Conservation (phyloP, 2,329 filamentous ascomycete genomes). For the Tolypocladium tundrense region DNA sequence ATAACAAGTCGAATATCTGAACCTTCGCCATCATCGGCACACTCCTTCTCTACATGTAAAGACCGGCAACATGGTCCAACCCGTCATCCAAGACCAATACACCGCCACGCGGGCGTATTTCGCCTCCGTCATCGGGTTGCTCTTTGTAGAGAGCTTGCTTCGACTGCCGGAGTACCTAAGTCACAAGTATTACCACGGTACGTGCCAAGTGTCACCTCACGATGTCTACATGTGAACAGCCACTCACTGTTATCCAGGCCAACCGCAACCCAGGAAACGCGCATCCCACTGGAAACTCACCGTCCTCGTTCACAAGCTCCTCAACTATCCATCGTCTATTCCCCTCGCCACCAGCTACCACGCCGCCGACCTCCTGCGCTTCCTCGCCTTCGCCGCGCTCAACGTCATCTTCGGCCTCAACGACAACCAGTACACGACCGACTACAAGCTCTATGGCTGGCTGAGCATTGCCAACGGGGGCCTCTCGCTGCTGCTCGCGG, state of each 20-base stretch:
- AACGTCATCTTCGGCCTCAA: conserved; percentile 13
- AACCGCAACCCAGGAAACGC: not conserved
- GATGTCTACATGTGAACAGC: not conserved
- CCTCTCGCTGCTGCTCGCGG: conserved; percentile 11
- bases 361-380: conserved; percentile 8
- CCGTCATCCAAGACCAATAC: conserved; percentile 10
- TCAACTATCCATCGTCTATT: not conserved
- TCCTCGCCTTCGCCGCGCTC: conserved; percentile 9
- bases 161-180: not conserved
- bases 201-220: too few species aligned
- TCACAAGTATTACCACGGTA: not conserved
- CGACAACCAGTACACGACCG: conserved; percentile 11
- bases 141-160: conserved; percentile 9
- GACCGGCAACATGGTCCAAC: conserved; percentile 3
- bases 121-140: conserved; percentile 9
- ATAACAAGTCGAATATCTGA: not conserved
- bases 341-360: conserved; percentile 5
- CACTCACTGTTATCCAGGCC: not conserved
- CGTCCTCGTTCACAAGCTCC: not conserved
- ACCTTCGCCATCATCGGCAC: not conserved
- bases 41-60: not conserved
- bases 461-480: conserved; percentile 15
- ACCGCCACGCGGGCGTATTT: conserved; percentile 8
- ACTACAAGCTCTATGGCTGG: conserved; percentile 17
- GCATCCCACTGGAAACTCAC: not conserved